These are phyloP conservation scores for Pascua guehoae DNA, from an alignment of 1,284 basidiomycete species.

Conservation along the genomic window DNA sequence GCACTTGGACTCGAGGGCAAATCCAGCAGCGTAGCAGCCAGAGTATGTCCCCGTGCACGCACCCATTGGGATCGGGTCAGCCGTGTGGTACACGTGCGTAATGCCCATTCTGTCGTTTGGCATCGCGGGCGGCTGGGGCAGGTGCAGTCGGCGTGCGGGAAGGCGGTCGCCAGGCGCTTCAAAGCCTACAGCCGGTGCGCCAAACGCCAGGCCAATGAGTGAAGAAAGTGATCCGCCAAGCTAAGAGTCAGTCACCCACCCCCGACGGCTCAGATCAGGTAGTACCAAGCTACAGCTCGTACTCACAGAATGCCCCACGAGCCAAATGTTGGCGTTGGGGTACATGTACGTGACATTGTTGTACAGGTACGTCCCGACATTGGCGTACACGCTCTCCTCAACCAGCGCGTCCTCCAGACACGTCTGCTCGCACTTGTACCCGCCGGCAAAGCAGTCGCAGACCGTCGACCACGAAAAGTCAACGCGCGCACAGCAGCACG, in stretches of 20 bases:
- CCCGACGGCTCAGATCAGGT: constrained; percentile 44
- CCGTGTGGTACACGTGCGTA: constrained; percentile 58
- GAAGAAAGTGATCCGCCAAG: constrained; percentile 82
- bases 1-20: constrained; percentile 56
- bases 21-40: constrained; percentile 50
- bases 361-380: constrained; percentile 76
- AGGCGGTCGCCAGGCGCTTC: constrained; percentile 88
- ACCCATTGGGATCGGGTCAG: constrained; percentile 52
- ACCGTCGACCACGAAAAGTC: constrained; percentile 95
- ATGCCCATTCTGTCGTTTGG: constrained; percentile 47
- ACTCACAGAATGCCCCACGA: constrained; percentile 73
- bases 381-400: constrained; percentile 75
- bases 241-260: constrained; percentile 11
- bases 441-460: constrained; percentile 82
- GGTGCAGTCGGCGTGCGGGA: constrained; percentile 78
- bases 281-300: neutral
- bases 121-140: constrained; percentile 61
- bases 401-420: constrained; percentile 77
- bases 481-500: constrained; percentile 92
- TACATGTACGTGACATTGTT: constrained; percentile 93
- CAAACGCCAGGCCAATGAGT: constrained; percentile 87
- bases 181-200: constrained; percentile 82
- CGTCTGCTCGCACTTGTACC: constrained; percentile 75
- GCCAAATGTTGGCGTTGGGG: constrained; percentile 87
- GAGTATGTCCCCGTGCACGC: constrained; percentile 50